Evolutionary conservation across 495 filamentous ascomycete species (phyloP).

Genomic region (Xylaria intraflava): DNA sequence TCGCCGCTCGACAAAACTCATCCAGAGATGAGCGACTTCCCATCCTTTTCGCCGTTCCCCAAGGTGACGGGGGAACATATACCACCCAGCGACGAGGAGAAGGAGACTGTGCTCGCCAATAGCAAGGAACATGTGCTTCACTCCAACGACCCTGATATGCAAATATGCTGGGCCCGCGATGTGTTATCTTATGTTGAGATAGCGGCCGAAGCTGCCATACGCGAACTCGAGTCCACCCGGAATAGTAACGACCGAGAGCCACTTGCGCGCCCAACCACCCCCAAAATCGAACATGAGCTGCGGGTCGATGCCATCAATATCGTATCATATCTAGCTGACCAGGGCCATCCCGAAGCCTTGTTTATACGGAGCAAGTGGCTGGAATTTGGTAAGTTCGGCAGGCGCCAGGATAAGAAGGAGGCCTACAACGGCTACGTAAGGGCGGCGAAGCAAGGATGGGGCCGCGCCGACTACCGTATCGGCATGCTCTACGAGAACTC

Average conservation of each 20-base stretch:
- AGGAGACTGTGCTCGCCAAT: conserved; percentile 77
- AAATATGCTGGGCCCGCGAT: conserved; percentile 94
- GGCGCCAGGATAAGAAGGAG: conserved; percentile 84
- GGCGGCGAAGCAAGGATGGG: conserved; percentile 84
- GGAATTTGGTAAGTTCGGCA: conserved; percentile 94
- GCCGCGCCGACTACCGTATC: conserved; percentile 92
- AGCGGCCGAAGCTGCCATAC: conserved; percentile 58
- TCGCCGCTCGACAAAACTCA: conserved; percentile 21
- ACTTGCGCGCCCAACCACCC: conserved; percentile 64
- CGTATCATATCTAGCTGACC: conserved; percentile 78
- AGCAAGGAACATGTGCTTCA: conserved; percentile 78
- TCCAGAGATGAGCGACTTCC: conserved; percentile 48
- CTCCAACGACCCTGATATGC: conserved; percentile 93
- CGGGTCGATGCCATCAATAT: conserved; percentile 86
- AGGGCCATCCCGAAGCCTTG: conserved; percentile 87
- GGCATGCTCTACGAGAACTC: conserved; percentile 97
- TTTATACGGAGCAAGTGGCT: conserved; percentile 97
- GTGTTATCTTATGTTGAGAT: conserved; percentile 84
- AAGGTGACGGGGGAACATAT: conserved; percentile 82
- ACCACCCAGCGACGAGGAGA: conserved; percentile 89
- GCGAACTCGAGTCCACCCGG: conserved; percentile 33
- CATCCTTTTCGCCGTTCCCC: conserved; percentile 88
- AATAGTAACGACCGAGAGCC: conserved; percentile 49
- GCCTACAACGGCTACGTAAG: conserved; percentile 79
- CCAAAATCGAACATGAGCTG: conserved; percentile 79